These are phyloP conservation scores for Ormosia emarginata DNA, from an alignment of 306 rosid species.

Conservation along the genomic window DNA sequence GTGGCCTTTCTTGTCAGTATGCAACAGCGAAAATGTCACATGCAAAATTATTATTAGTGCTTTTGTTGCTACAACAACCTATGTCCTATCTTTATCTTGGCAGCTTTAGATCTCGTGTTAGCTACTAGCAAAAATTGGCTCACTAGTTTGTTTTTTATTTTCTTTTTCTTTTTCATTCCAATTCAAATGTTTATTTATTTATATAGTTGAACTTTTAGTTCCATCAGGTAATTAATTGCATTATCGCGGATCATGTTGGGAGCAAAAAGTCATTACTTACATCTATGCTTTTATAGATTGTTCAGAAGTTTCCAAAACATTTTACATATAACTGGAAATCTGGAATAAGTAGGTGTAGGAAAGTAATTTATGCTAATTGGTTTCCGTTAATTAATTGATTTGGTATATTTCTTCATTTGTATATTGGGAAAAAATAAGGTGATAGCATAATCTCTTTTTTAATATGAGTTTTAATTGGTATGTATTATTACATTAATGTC, in stretches of 20 bases:
- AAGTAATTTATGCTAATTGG: too few relatives aligned
- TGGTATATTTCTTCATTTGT: too few relatives aligned
- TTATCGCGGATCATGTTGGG: neutral
- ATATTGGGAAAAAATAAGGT: too few relatives aligned
- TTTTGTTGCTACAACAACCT: conserved; percentile 14
- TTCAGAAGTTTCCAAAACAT: too few relatives aligned
- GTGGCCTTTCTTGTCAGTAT: conserved; percentile 29
- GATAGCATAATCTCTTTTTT: too few relatives aligned
- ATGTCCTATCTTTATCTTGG: conserved; percentile 32
- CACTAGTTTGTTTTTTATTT: neutral
- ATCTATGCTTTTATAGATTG: neutral
- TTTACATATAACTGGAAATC: too few relatives aligned
- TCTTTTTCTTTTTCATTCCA: neutral
- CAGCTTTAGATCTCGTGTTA: conserved; percentile 18
- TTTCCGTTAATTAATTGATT: too few relatives aligned
- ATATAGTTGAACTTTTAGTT: neutral
- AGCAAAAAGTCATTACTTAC: neutral
- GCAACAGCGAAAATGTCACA: conserved; percentile 39
- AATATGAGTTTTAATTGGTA: too few relatives aligned
- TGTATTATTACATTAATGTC: too few relatives aligned
- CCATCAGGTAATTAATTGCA: neutral
- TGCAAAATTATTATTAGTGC: conserved; percentile 37
- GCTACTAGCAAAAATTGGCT: neutral
- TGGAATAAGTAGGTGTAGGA: too few relatives aligned
- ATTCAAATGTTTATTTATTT: neutral